Evolutionary conservation across 2,329 filamentous ascomycete genomes (phyloP).

Genomic region (Harringtonia lauricola): DNA sequence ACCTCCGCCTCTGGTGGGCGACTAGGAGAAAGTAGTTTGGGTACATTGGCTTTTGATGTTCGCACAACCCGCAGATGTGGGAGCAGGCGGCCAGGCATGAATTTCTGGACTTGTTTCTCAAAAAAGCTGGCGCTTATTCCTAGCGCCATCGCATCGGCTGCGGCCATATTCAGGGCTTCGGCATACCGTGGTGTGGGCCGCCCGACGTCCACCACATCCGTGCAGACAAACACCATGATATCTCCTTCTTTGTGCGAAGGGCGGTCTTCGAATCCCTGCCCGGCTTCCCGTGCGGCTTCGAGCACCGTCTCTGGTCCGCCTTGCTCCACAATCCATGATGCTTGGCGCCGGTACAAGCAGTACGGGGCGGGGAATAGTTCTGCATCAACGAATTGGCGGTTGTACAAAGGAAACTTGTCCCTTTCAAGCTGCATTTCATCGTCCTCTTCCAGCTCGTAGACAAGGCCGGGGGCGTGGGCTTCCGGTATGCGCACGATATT

Average conservation of each 20-base stretch:
- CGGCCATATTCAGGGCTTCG: conserved; percentile 1
- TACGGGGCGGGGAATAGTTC: conserved; percentile 3
- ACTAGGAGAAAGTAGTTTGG: too few relatives aligned
- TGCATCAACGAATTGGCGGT: background rate
- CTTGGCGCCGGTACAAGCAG: conserved; percentile 3
- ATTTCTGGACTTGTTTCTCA: conserved; percentile 1
- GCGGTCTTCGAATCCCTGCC: background rate
- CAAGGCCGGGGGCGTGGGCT: conserved; percentile 1
- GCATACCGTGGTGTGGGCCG: background rate
- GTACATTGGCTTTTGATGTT: too few relatives aligned
- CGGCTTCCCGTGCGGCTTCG: background rate
- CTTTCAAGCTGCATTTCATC: background rate
- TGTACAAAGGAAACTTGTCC: background rate
- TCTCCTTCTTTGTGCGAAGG: background rate
- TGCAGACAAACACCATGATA: background rate
- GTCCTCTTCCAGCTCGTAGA: background rate
- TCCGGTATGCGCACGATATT: background rate
- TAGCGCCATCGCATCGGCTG: conserved; percentile 5
- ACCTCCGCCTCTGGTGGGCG: too few relatives aligned
- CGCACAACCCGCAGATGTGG: background rate
- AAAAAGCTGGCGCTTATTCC: conserved; percentile 2
- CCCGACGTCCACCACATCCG: background rate
- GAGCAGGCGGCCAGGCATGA: conserved; percentile 2
- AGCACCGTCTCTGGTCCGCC: conserved; percentile 4
- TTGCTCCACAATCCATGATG: conserved; percentile 1